A percentile compares a stretch with the other conserved stretches of the same genome.
phyloP scores from a whole-genome alignment of 495 filamentous ascomycete genomes.

The Hypoxylon perforatum region DNA sequence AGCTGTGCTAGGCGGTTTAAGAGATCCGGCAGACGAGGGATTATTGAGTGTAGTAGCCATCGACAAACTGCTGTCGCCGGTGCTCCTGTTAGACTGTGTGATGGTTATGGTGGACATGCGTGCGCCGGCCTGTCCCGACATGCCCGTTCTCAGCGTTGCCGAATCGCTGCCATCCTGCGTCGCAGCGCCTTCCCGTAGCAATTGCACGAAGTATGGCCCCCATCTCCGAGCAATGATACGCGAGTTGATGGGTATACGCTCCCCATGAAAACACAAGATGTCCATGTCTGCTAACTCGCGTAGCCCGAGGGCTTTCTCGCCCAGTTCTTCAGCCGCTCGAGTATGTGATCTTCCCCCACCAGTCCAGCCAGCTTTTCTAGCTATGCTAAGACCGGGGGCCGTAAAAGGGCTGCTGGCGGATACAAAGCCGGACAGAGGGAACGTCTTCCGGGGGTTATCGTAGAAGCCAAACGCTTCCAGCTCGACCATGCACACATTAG shows the following conservation, averaged over 20 bases:
- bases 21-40: slow-evolving; percentile 56
- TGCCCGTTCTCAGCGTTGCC: slow-evolving; percentile 55
- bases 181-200: slow-evolving; percentile 79
- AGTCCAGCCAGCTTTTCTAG: slow-evolving; percentile 70
- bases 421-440: slow-evolving; percentile 80
- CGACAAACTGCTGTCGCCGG: slow-evolving; percentile 65
- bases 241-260: slow-evolving; percentile 93
- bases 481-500: slow-evolving; percentile 94
- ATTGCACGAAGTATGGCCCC: slow-evolving; percentile 94
- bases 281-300: slow-evolving; percentile 98
- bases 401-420: slow-evolving; percentile 79
- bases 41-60: slow-evolving; percentile 67
- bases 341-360: slow-evolving; percentile 75
- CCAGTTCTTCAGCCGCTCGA: slow-evolving; percentile 81
- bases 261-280: slow-evolving; percentile 86
- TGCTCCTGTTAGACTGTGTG: slow-evolving; percentile 72
- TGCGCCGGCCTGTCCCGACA: slow-evolving; percentile 52
- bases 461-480: slow-evolving; percentile 96
- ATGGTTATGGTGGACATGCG: slow-evolving; percentile 89
- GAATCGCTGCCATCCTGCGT: slow-evolving; percentile 65
- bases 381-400: slow-evolving; percentile 62
- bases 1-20: slow-evolving; percentile 51
- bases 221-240: slow-evolving; percentile 86
- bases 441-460: slow-evolving; percentile 85
- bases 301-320: slow-evolving; percentile 78